These are phyloP conservation scores for Metschnikowia kofuensis DNA, from an alignment of 805 yeast genomes.

Conservation along the genomic window DNA sequence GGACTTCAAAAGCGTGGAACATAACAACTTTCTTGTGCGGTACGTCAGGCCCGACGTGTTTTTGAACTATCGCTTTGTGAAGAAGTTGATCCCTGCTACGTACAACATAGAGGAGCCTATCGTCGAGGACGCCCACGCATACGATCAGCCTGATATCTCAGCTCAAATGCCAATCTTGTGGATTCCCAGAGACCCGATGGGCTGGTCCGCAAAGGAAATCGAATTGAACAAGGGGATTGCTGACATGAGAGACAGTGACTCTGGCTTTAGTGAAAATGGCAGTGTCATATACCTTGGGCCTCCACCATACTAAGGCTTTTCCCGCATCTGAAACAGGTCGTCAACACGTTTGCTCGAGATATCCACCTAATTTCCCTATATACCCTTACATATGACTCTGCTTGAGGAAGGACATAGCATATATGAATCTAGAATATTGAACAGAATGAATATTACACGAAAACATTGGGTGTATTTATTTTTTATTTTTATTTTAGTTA, in stretches of 20 bases:
- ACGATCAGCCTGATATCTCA: constrained; percentile 70
- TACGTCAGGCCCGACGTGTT: constrained; percentile 61
- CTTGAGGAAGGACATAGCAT: no score
- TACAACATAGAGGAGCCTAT: constrained; percentile 39
- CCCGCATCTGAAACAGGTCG: neutral
- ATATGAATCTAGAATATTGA: no score
- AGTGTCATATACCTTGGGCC: constrained; percentile 29
- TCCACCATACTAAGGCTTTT: constrained; percentile 24
- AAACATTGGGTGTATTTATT: no score
- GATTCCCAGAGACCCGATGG: constrained; percentile 90
- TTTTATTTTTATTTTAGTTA: no score
- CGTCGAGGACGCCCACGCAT: constrained; percentile 58
- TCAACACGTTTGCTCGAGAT: neutral
- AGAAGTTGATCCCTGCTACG: constrained; percentile 32
- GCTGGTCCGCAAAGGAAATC: constrained; percentile 64
- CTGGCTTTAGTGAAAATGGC: constrained; percentile 47
- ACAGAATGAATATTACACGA: no score
- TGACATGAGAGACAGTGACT: constrained; percentile 64
- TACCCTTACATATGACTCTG: no score
- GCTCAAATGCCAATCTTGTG: constrained; percentile 75
- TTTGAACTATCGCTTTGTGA: constrained; percentile 41
- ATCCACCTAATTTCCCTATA: no score
- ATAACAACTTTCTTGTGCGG: constrained; percentile 45
- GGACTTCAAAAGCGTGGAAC: constrained; percentile 36
- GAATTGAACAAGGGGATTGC: constrained; percentile 54